A percentile compares a stretch with the other conserved stretches of the same genome.
Evolutionary conservation across 805 yeast genomes (phyloP).

Genomic region (Wickerhamomyces sydowiorum): DNA sequence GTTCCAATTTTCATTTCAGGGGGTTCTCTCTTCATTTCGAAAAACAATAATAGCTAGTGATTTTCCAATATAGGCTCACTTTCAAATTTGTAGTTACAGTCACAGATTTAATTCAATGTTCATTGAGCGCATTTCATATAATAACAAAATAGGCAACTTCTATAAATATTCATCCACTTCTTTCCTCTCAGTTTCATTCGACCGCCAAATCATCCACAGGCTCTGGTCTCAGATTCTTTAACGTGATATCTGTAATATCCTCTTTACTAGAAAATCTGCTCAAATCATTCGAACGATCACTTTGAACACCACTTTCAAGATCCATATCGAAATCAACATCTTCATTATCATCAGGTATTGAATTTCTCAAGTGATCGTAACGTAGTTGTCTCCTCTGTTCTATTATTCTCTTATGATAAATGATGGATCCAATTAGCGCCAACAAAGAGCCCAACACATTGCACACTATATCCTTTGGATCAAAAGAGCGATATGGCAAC

Average conservation of each 20-base stretch:
- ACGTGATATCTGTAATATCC: conserved; percentile 12
- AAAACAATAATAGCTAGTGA: no score
- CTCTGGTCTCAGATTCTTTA: conserved; percentile 15
- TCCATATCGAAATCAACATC: conserved; percentile 20
- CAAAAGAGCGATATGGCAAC: conserved; percentile 43
- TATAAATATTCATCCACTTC: not conserved
- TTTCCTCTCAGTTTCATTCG: conserved; percentile 7
- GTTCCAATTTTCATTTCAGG: conserved; percentile 23
- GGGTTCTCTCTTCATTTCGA: conserved; percentile 12
- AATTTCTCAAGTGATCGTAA: conserved; percentile 19
- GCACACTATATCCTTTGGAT: conserved; percentile 37
- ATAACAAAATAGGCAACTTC: no score
- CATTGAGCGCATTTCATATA: no score
- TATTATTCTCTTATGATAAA: conserved; percentile 18
- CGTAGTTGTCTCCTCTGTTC: conserved; percentile 18
- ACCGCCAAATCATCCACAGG: conserved; percentile 19
- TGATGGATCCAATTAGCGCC: conserved; percentile 11
- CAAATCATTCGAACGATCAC: conserved; percentile 14
- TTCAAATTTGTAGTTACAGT: no score
- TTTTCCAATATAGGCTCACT: no score
- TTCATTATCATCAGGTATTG: conserved; percentile 21
- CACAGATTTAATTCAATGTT: no score
- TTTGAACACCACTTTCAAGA: conserved; percentile 9
- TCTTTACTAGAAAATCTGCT: conserved; percentile 20
- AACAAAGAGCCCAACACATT: conserved; percentile 27